phyloP scores from a whole-genome alignment of 2,329 filamentous ascomycete genomes.

The Claviceps spartinae region DNA sequence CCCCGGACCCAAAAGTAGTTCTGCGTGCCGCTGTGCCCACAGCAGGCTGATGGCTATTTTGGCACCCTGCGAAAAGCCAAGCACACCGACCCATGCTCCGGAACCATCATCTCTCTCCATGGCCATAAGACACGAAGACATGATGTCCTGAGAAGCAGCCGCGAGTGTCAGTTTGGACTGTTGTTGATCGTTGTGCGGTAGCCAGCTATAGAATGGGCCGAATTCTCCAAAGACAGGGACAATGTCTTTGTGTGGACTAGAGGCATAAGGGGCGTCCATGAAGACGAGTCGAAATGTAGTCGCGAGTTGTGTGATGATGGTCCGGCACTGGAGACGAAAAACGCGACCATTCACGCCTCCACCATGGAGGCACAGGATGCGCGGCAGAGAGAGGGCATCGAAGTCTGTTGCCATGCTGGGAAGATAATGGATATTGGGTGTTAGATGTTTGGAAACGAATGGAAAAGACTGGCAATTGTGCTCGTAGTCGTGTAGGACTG shows the following conservation, averaged over 20 bases:
- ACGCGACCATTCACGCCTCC: slow-evolving; percentile 60
- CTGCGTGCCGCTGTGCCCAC: slow-evolving; percentile 39
- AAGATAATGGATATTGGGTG: no score
- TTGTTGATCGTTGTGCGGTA: slow-evolving; percentile 36
- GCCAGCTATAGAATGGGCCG: slow-evolving; percentile 50
- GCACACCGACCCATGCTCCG: slow-evolving; percentile 44
- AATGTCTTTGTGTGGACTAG: slow-evolving; percentile 47
- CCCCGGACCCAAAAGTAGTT: background rate
- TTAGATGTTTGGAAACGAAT: no score
- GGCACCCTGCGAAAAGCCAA: slow-evolving; percentile 56
- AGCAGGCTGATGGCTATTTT: slow-evolving; percentile 47
- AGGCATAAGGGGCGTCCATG: slow-evolving; percentile 54
- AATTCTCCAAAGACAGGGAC: slow-evolving; percentile 49
- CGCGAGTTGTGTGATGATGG: slow-evolving; percentile 31
- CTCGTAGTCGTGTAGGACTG: no score
- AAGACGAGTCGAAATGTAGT: slow-evolving; percentile 57
- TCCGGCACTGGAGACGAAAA: slow-evolving; percentile 55
- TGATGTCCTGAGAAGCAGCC: slow-evolving; percentile 26
- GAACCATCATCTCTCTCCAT: slow-evolving; percentile 41
- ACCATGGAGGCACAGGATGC: slow-evolving; percentile 70
- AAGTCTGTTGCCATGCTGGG: background rate
- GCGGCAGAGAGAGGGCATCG: slow-evolving; percentile 30
- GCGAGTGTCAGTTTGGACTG: slow-evolving; percentile 39
- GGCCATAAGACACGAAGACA: slow-evolving; percentile 24
- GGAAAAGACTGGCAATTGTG: no score